phyloP scores from a whole-genome alignment of 345 rosid species.

The Populus euphratica region DNA sequence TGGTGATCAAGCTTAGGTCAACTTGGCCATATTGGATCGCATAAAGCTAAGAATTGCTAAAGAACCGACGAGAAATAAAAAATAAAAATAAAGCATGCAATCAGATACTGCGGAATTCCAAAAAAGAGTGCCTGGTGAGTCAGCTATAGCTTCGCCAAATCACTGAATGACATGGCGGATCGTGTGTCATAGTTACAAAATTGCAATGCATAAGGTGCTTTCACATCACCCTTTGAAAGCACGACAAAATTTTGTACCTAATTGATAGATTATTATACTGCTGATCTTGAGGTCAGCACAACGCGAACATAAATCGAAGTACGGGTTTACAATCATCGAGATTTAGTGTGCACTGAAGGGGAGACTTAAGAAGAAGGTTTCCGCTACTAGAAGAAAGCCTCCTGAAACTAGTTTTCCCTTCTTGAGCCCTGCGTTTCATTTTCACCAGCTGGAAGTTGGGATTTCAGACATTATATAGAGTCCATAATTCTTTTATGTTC shows the following conservation, averaged over 20 bases:
- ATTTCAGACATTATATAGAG: background rate
- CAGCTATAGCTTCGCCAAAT: constrained; percentile 34
- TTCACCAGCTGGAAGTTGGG: background rate
- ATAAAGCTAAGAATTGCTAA: constrained; percentile 20
- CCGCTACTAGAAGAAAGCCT: background rate
- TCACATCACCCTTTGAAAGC: constrained; percentile 2
- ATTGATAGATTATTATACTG: background rate
- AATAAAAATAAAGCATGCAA: constrained; percentile 6
- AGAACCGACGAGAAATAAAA: background rate
- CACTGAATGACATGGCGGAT: constrained; percentile 23
- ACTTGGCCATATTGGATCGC: constrained; percentile 40
- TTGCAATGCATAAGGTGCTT: constrained; percentile 1
- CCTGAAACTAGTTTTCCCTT: background rate
- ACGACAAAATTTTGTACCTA: background rate
- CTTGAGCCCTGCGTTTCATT: background rate
- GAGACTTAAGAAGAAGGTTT: background rate
- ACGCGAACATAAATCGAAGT: background rate
- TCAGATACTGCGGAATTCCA: constrained; percentile 20
- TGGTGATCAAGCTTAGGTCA: constrained; percentile 28
- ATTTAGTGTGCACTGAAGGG: background rate
- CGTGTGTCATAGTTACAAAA: background rate
- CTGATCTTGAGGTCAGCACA: background rate
- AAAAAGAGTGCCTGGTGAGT: constrained; percentile 33
- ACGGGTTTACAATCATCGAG: background rate
- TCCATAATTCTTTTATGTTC: background rate